Conservation (phyloP, 306 rosid species). For the Begonia loranthoides region DNA sequence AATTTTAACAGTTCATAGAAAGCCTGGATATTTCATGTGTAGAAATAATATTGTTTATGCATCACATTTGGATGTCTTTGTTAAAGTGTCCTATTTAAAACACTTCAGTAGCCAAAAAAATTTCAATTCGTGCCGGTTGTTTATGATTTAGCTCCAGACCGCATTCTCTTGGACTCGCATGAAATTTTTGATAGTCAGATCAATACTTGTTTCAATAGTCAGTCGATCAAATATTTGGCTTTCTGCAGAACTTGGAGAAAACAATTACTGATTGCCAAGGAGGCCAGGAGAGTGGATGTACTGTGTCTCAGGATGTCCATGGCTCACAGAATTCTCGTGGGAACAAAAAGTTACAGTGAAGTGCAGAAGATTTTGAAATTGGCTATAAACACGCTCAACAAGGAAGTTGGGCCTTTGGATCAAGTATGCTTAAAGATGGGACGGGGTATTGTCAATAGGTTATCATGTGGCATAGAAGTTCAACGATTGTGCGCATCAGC, state of each 20-base stretch:
- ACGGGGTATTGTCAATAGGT: constrained; percentile 79
- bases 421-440: constrained; percentile 58
- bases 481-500: constrained; percentile 73
- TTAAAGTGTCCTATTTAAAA: too few relatives aligned
- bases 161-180: background rate
- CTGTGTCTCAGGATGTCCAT: constrained; percentile 51
- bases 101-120: too few relatives aligned
- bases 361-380: constrained; percentile 41
- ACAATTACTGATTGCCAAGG: constrained; percentile 63
- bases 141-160: background rate
- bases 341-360: constrained; percentile 41
- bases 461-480: constrained; percentile 77
- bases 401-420: constrained; percentile 71
- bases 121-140: too few relatives aligned
- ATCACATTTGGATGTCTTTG: too few relatives aligned
- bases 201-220: background rate
- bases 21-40: too few relatives aligned
- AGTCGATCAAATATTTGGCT: constrained; percentile 1
- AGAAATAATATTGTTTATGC: too few relatives aligned
- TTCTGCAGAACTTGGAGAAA: constrained; percentile 74
- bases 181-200: background rate
- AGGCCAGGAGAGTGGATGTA: constrained; percentile 84
- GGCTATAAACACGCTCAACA: constrained; percentile 40
- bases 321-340: constrained; percentile 55
- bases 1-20: too few relatives aligned